Base-by-base conservation (phyloP, 176 grass and related monocot species). In the Elaeis guineensis region DNA sequence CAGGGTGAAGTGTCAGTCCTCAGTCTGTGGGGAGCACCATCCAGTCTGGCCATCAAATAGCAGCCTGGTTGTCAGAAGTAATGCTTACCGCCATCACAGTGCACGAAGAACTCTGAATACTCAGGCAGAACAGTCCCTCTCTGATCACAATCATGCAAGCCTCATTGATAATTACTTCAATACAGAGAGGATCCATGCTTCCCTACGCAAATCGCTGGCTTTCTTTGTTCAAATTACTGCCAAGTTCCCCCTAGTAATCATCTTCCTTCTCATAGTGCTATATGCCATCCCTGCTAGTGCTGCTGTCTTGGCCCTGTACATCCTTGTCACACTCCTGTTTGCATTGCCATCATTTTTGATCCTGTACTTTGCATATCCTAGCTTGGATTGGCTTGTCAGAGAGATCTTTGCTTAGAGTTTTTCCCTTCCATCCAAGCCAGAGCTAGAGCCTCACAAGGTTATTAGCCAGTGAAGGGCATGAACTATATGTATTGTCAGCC, bases 351-450 rank as follows among this genome's bases (percentile, higher is more conserved):
- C 59, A 16, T 16, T 62, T 62, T 48, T 62, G 12, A 18, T 62
- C 21, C 59, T 62, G 30, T 62, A 62, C 11, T 62, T 62, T 21
- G 59, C 59, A 11, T 62, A 62, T 28, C 59, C 59, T 21, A 62
- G 59, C 26, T 62, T 62, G 59, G 59, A 62, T 62, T 62, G 59
- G 59, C 59, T 62, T 62, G 30, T 62, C 29, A 62, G 59, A n/a
- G 59, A 62, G 20, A 62, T 62, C 28, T 28, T 62, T 18, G 35
- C 59, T 18, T 62, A 30, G 39, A 5, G 29, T 35, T 61, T 19
- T 61, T 55, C 70, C 11, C 50, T 51, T 60, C 30, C 17, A 16
- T 62, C 29, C 24, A 61, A 49, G 17, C 20, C 16, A 49, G 6
- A 51, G 44, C 15, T 28, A 44, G 35, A 44, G 35, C 35, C 3